Evolutionary conservation across 805 yeast species (phyloP).

Genomic region (Maudiozyma turicensis): DNA sequence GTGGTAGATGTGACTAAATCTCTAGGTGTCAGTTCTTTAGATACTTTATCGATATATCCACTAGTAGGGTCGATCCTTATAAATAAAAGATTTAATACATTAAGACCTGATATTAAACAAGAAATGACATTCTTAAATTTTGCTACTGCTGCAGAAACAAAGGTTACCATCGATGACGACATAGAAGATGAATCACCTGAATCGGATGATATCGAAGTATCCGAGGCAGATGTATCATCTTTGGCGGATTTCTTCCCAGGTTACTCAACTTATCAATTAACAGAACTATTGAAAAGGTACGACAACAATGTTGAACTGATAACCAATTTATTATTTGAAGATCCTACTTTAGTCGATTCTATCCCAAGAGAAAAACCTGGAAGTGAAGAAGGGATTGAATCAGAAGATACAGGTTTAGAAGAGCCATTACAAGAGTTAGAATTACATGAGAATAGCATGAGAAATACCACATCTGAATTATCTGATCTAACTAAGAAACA

Average conservation of each 20-base stretch:
- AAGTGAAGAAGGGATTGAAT: background rate
- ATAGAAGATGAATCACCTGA: background rate
- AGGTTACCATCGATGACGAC: too few species aligned
- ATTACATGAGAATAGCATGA: constrained; percentile 1
- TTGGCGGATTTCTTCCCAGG: constrained; percentile 61
- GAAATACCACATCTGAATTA: background rate
- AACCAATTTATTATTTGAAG: constrained; percentile 52
- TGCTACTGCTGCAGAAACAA: background rate
- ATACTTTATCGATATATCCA: constrained; percentile 40
- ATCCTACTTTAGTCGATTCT: constrained; percentile 37
- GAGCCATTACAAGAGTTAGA: constrained; percentile 3
- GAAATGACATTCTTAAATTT: constrained; percentile 38
- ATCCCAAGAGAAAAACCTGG: constrained; percentile 13
- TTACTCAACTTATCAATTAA: constrained; percentile 38
- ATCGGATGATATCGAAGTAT: background rate
- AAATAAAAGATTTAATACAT: constrained; percentile 36
- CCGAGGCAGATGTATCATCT: constrained; percentile 32
- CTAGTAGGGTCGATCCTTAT: constrained; percentile 45
- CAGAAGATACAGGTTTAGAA: constrained; percentile 3
- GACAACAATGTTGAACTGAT: constrained; percentile 46
- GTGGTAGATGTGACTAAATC: constrained; percentile 35
- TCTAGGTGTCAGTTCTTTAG: constrained; percentile 36
- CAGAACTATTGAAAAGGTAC: constrained; percentile 39
- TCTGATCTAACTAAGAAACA: constrained; percentile 11
- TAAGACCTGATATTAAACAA: constrained; percentile 44